Evolutionary conservation across 1,139 yeast genomes (phyloP).

Genomic region (Blastobotrys capitulatus): DNA sequence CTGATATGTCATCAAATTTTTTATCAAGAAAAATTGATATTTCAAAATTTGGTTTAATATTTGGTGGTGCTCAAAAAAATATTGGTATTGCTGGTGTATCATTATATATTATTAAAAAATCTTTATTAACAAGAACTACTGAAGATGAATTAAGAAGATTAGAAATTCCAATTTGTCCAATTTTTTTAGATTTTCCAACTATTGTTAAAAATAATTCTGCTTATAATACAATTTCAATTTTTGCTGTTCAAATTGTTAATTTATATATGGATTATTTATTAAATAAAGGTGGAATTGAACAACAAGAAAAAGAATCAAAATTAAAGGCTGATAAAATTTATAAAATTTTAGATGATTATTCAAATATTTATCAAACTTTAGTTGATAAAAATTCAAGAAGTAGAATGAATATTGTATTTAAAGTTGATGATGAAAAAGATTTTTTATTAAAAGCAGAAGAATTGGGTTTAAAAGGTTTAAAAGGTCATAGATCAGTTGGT

Average conservation of each 20-base stretch:
- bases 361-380: constrained; percentile 60
- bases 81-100: constrained; percentile 96
- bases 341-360: constrained; percentile 55
- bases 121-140: constrained; percentile 60
- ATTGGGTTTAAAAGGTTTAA: constrained; percentile 62
- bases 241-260: constrained; percentile 79
- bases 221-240: constrained; percentile 91
- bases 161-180: constrained; percentile 73
- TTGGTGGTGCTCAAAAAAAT: constrained; percentile 93
- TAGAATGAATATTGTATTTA: constrained; percentile 90
- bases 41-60: constrained; percentile 74
- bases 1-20: constrained; percentile 93
- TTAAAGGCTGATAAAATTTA: constrained; percentile 61
- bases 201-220: constrained; percentile 86
- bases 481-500: constrained; percentile 96
- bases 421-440: constrained; percentile 59
- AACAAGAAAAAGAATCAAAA: constrained; percentile 53
- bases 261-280: constrained; percentile 65
- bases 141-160: constrained; percentile 55
- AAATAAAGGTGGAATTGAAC: constrained; percentile 52
- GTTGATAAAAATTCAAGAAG: constrained; percentile 65
- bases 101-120: constrained; percentile 79
- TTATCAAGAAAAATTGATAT: constrained; percentile 77
- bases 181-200: constrained; percentile 81
- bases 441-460: constrained; percentile 62